Evolutionary conservation across 2,329 filamentous ascomycete species (phyloP), one percentile per base, ranked within the genome.

Genomic region (Trichoderma cornu-damae): DNA sequence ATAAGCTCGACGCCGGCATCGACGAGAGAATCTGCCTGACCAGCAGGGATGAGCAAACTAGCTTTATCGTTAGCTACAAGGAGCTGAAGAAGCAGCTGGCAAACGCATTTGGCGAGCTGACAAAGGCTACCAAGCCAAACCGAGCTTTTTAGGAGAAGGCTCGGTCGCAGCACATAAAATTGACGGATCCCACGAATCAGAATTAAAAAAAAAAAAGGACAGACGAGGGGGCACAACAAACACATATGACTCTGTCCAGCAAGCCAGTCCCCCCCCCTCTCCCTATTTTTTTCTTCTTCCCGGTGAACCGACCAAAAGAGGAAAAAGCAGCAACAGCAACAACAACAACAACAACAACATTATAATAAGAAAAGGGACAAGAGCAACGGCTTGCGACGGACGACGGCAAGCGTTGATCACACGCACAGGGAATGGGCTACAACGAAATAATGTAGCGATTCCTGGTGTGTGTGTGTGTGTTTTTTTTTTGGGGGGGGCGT

Each of bases 1-100:
- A 95, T 75, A 96, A 96, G 70, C 77, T 99, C 53, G 94, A 99
- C 72, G 89, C 90, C 0, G 94, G 92, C 0, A 84, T 83, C 2
- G 90, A 95, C 24, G 94, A 99, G 72, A 88, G 85, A 71, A 82
- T 99, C 49, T 87, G 87, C 63, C 76, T 99, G 53, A 87, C 91
- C 22, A 96, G 89, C 70, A 83, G 93, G 57, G 93, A 99, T 71
- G 90, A 96, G 68, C 89, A 96, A 72, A 94, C 86, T 55, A 86
- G 88, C 62, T 88, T 97, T 67, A 81, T 96, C 56, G 86, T 96
- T 60, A 93, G 84, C 63, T 99, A 95, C 71, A 89, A 90, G 70
- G 94, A 97, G 71, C 73, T 99, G 61, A 95, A 83, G 72, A 83
- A 84, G 69, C 81, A 84, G 68, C 72, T 85, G 47, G 73, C 75